A percentile compares a stretch with the other conserved stretches of the same genome.
Conservation (phyloP, 768 basidiomycete species). For the Pleurotus sapidus region DNA sequence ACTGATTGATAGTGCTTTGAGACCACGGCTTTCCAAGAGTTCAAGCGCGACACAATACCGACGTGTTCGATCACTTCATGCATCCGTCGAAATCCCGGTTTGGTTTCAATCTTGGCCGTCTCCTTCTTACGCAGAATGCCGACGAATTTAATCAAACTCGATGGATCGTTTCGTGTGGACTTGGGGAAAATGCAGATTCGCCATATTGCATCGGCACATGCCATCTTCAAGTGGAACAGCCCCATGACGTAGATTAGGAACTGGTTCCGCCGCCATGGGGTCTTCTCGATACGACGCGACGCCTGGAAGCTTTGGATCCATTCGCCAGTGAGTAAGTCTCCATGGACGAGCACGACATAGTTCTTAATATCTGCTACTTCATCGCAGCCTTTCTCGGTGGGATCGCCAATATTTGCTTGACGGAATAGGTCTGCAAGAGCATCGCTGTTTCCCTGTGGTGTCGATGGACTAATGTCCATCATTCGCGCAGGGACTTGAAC, state of each 20-base stretch:
- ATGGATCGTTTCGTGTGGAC: slow-evolving; percentile 13
- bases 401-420: slow-evolving; percentile 21
- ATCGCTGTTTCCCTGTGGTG: slow-evolving; percentile 15
- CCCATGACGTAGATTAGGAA: slow-evolving; percentile 18
- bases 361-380: slow-evolving; percentile 10
- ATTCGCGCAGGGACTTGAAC: slow-evolving; percentile 14
- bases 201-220: slow-evolving; percentile 21
- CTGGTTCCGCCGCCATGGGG: slow-evolving; percentile 14
- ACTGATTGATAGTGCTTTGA: background rate
- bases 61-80: slow-evolving; percentile 31
- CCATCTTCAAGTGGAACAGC: slow-evolving; percentile 30
- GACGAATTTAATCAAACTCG: slow-evolving; percentile 18
- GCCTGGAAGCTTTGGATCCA: slow-evolving; percentile 9
- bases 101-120: slow-evolving; percentile 24
- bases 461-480: slow-evolving; percentile 21
- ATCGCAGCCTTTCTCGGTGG: slow-evolving; percentile 6
- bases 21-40: slow-evolving; percentile 26
- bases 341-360: slow-evolving; percentile 19
- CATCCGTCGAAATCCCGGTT: slow-evolving; percentile 33
- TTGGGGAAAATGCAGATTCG: slow-evolving; percentile 18
- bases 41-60: slow-evolving; percentile 20
- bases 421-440: slow-evolving; percentile 16
- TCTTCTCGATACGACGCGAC: slow-evolving; percentile 13
- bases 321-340: slow-evolving; percentile 19
- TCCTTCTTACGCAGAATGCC: slow-evolving; percentile 23